Conservation (phyloP, 2,329 filamentous ascomycete species). For the Aureobasidium melanogenum region DNA sequence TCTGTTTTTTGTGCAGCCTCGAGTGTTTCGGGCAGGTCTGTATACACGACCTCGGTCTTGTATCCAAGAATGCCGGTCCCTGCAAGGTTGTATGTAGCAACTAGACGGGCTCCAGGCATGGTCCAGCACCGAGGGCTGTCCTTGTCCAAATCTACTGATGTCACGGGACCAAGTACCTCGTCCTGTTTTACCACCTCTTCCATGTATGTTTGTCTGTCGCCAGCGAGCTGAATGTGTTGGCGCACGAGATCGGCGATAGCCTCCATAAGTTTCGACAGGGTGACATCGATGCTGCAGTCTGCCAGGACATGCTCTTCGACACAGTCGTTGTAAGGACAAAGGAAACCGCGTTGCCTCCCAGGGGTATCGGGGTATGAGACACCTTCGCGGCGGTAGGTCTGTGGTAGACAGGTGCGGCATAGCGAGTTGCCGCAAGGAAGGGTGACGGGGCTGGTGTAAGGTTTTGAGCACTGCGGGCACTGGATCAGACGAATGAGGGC, state of each 20-base stretch:
- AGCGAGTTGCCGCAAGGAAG: conserved; percentile 74
- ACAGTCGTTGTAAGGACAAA: conserved; percentile 64
- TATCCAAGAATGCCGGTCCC: conserved; percentile 51
- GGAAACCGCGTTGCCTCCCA: conserved; percentile 59
- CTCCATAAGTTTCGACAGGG: conserved; percentile 61
- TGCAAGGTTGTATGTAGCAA: conserved; percentile 59
- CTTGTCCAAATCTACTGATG: conserved; percentile 16
- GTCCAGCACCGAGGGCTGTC: conserved; percentile 33
- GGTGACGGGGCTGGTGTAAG: conserved; percentile 60
- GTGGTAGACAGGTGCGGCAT: conserved; percentile 66
- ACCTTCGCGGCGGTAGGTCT: conserved; percentile 53
- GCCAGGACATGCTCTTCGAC: conserved; percentile 61
- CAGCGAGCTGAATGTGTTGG: conserved; percentile 25
- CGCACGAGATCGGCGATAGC: conserved; percentile 48
- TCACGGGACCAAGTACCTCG: conserved; percentile 23
- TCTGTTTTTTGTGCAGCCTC: conserved; percentile 35
- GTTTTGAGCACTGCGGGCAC: conserved; percentile 63
- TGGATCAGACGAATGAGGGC: conserved; percentile 65
- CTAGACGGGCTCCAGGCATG: conserved; percentile 49
- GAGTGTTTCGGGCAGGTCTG: conserved; percentile 24
- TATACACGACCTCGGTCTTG: conserved; percentile 47
- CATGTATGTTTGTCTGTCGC: conserved; percentile 19
- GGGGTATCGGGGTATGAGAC: conserved; percentile 69
- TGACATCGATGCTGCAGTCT: conserved; percentile 71
- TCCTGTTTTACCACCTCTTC: conserved; percentile 33